Evolutionary conservation across 805 yeast genomes (phyloP).

Genomic region (Sungouiozyma ichnusensis): DNA sequence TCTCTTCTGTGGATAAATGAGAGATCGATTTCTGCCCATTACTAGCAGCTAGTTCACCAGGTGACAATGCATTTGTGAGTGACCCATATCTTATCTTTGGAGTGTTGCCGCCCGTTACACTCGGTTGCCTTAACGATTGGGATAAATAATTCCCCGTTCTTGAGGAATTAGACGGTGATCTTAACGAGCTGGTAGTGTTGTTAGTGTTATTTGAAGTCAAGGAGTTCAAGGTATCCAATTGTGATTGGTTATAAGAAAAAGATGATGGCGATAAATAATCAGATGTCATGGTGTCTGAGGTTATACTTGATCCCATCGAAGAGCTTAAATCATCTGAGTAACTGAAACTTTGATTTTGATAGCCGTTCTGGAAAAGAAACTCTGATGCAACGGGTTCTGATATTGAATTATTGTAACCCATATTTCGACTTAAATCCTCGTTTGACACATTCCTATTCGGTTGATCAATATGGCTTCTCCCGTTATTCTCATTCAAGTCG

Average conservation of each 20-base stretch:
- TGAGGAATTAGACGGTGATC: slow-evolving; percentile 28
- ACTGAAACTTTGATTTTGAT: slow-evolving; percentile 15
- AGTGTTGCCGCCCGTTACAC: slow-evolving; percentile 13
- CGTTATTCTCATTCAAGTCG: too few species aligned
- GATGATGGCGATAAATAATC: slow-evolving; percentile 18
- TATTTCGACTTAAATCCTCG: not conserved
- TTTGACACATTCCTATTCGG: not conserved
- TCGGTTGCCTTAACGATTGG: slow-evolving; percentile 21
- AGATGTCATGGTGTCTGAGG: slow-evolving; percentile 19
- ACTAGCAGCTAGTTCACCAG: slow-evolving; percentile 4
- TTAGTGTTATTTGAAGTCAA: slow-evolving; percentile 2
- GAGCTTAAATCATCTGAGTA: slow-evolving; percentile 23
- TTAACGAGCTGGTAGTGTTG: slow-evolving; percentile 7
- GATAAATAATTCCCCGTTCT: slow-evolving; percentile 23
- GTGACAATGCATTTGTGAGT: slow-evolving; percentile 3
- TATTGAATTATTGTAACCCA: slow-evolving; percentile 2
- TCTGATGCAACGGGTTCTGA: slow-evolving; percentile 7
- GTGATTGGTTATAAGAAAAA: slow-evolving; percentile 18
- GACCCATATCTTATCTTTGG: slow-evolving; percentile 27
- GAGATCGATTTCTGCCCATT: slow-evolving; percentile 15
- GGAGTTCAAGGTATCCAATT: slow-evolving; percentile 10
- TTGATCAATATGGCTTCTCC: not conserved
- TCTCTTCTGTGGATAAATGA: slow-evolving; percentile 41
- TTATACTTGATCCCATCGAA: slow-evolving; percentile 23
- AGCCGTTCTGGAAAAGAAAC: slow-evolving; percentile 11